Base-by-base conservation (phyloP, 2,329 filamentous ascomycete species). In the Orbilia quercus region DNA sequence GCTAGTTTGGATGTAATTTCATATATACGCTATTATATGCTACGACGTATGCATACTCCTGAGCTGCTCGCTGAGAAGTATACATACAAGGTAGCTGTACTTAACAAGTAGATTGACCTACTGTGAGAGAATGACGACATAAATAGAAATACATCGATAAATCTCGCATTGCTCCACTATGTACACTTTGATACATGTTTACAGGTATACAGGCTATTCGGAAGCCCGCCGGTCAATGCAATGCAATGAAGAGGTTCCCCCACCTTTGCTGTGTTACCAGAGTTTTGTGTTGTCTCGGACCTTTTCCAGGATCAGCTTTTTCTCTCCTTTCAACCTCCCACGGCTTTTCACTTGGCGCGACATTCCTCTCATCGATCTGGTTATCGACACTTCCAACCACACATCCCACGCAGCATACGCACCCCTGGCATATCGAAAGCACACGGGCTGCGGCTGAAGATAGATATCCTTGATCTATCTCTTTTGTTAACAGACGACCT, bases 301-400 rank as follows among this genome's bases (percentile, higher is more conserved):
- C 28, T 9, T 9, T 31, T 14, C 14, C 28, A 53, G 36, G 28
- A 11, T 25, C n/a, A 45, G 31, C 50, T 48, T 48, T 55, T 31
- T 31, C 9, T 9, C 28, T 31, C 28, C 28, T 31, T 57, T 16
- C 31, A 53, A 57, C 44, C 50, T 40, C 55, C 51, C 51, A 50
- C 42, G 62, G 47, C 50, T 51, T 53, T 51, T 58, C 36, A 36
- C 31, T 22, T 36, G 34, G 62, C 51, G 62, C 62, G 51, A 38
- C 44, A 22, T n/a, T n/a, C 51, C 20, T 20, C 25, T 18, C 51
- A 58, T 66, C 62, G 51, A 57, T 48, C 40, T 34, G 50, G 48
- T 28, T 4, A 64, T 64, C 59, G 59, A 50, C 7, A 25, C 45
- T 20, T n/a, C 18, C 20, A 51, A 42, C 58, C 20, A 51, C 38